Percentiles rank a stretch among this genome's conserved stretches.
phyloP scores from a whole-genome alignment of 2,329 filamentous ascomycete genomes.

The Fusarium proliferatum region DNA sequence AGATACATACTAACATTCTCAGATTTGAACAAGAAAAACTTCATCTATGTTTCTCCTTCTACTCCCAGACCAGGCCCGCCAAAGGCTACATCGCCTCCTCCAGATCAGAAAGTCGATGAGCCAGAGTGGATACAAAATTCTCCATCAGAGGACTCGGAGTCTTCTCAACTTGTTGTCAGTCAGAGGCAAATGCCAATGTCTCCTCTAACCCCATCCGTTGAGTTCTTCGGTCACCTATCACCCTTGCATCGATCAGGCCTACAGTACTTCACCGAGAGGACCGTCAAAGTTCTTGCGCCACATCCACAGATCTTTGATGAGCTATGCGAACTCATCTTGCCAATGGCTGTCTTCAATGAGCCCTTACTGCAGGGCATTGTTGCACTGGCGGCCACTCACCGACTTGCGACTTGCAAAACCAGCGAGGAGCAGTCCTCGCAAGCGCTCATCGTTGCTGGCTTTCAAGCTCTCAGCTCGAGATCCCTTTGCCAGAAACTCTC shows the following conservation, averaged over 20 bases:
- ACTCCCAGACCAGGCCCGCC: constrained; percentile 1
- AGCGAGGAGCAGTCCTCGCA: constrained; percentile 24
- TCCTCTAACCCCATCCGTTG: constrained; percentile 7
- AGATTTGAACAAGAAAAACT: constrained; percentile 35
- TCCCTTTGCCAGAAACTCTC: constrained; percentile 28
- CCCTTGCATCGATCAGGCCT: constrained; percentile 33
- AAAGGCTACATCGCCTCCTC: background rate
- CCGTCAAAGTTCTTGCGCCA: constrained; percentile 26
- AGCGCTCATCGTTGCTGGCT: constrained; percentile 24
- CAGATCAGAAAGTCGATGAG: background rate
- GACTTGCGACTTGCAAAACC: constrained; percentile 29
- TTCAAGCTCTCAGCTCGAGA: constrained; percentile 34
- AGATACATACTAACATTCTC: background rate
- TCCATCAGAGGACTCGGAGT: background rate
- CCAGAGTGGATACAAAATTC: background rate
- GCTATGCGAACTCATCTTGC: constrained; percentile 28
- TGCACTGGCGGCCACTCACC: constrained; percentile 30
- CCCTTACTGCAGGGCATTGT: constrained; percentile 28
- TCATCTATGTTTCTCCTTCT: constrained; percentile 33
- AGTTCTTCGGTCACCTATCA: constrained; percentile 29
- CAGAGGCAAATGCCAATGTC: background rate
- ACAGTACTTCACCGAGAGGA: constrained; percentile 35
- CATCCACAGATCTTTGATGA: constrained; percentile 32
- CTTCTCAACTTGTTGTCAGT: constrained; percentile 2
- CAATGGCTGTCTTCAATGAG: constrained; percentile 34